Evolutionary conservation across 2,329 filamentous ascomycete species (phyloP).

Genomic region (Periconia digitata): DNA sequence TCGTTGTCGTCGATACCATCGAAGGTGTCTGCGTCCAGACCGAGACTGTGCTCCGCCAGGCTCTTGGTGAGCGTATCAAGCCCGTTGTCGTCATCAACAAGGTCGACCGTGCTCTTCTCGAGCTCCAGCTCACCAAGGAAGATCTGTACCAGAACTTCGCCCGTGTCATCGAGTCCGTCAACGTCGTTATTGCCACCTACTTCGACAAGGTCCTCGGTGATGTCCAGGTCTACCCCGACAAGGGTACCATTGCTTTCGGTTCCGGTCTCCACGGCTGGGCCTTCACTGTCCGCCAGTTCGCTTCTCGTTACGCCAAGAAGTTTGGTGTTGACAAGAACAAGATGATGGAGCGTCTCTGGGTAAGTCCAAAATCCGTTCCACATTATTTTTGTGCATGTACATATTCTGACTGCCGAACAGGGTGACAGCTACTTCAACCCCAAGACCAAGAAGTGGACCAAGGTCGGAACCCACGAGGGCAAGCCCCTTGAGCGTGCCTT

Average conservation of each 20-base stretch:
- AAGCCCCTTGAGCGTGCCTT: constrained; percentile 95
- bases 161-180: constrained; percentile 99
- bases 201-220: constrained; percentile 96
- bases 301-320: constrained; percentile 96
- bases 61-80: constrained; percentile 99
- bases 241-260: constrained; percentile 97
- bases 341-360: constrained; percentile 99
- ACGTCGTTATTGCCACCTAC: constrained; percentile 99
- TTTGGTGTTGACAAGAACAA: constrained; percentile 99
- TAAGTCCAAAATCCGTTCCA: constrained; percentile 56
- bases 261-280: constrained; percentile 99
- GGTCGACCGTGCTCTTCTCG: constrained; percentile 98
- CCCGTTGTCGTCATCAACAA: constrained; percentile 99
- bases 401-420: constrained; percentile 41
- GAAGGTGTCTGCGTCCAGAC: constrained; percentile 99
- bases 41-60: constrained; percentile 98
- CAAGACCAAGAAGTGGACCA: constrained; percentile 99
- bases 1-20: constrained; percentile 99
- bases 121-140: constrained; percentile 98
- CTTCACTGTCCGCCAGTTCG: constrained; percentile 99
- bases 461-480: constrained; percentile 77
- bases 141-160: constrained; percentile 99
- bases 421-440: constrained; percentile 99
- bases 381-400: not conserved
- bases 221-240: constrained; percentile 97